These are phyloP conservation scores for Coemansia reversa DNA, from an alignment of 192 early-diverging fungal species.

Conservation along the genomic window DNA sequence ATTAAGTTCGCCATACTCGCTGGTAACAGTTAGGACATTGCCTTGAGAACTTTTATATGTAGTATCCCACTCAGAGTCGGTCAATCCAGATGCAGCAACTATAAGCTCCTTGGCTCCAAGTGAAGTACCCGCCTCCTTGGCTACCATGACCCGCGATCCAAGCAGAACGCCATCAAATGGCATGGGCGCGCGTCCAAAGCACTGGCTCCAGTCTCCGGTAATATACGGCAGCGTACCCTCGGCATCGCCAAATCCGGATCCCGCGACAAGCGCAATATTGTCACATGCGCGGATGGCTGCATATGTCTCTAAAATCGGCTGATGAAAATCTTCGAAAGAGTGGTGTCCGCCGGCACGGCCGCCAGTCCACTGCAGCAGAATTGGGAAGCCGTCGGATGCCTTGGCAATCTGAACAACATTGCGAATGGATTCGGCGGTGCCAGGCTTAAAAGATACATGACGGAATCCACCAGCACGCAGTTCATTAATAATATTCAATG, in stretches of 20 bases:
- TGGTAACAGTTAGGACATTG: slow-evolving; percentile 81
- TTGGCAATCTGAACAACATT: too few relatives aligned
- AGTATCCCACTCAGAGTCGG: slow-evolving; percentile 78
- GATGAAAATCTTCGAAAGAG: slow-evolving; percentile 92
- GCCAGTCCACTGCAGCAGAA: too few relatives aligned
- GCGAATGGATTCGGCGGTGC: too few relatives aligned
- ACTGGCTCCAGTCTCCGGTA: too few relatives aligned
- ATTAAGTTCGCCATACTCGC: slow-evolving; percentile 89
- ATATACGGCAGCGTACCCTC: too few relatives aligned
- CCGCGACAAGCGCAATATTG: slow-evolving; percentile 86
- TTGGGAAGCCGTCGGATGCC: too few relatives aligned
- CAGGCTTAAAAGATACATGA: too few relatives aligned
- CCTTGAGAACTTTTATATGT: slow-evolving; percentile 75
- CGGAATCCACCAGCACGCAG: slow-evolving; percentile 3
- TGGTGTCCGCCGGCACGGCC: slow-evolving; percentile 95
- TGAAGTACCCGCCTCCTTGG: slow-evolving; percentile 80
- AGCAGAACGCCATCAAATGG: slow-evolving; percentile 93
- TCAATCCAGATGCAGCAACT: slow-evolving; percentile 75
- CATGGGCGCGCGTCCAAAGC: slow-evolving; percentile 81
- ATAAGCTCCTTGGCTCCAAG: slow-evolving; percentile 83
- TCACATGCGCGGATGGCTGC: slow-evolving; percentile 64
- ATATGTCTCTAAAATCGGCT: slow-evolving; percentile 75
- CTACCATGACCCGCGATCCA: slow-evolving; percentile 91
- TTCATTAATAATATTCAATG: not conserved
- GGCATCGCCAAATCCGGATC: slow-evolving; percentile 87